Evolutionary conservation across 768 basidiomycete genomes (phyloP), one percentile per base, ranked within the genome.

Genomic region (Tulasnella sp.): DNA sequence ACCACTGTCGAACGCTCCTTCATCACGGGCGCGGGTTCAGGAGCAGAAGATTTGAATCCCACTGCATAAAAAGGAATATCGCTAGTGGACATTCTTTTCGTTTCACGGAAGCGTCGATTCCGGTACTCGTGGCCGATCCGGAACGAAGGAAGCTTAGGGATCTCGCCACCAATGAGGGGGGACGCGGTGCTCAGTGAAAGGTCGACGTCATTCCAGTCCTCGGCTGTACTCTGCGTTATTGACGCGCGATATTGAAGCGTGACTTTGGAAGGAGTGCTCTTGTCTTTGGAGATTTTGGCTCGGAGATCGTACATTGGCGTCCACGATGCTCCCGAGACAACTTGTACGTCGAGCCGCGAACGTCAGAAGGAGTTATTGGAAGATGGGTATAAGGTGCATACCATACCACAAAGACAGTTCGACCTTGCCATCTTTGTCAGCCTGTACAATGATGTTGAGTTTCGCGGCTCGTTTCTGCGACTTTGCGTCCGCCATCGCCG

Each of bases 261-360:
- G 29, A 55, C 55, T 9, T 27, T 49, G 6, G 55, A 27, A 6
- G 27, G 32, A 15, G 29, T 29, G 55, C 74, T 71, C 0, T 73
- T 74, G 17, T 59, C 70, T 65, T 50, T 73, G 66, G 21, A 63
- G 23, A 73, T 75, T 0, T 70, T 71, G 2, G 79, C 78, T 57
- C 79, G 75, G 0, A 83, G 72, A 59, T 82, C 81, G 62, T 83
- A 82, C 2, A 72, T 72, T 2, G 80, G 76, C 12, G 65, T 65
- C 80, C 80, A 82, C 17, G 65, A 65, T 1, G 75, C 77, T 35
- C 74, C 67, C 39, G 66, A 69, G 15, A 83, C 79, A 49, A 80
- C 81, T 32, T 32, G 34, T n/a, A n/a, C n/a, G 42, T 8, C 29
- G 60, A 17, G 27, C 19, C 7, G 9, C 17, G 3, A 4, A 8